Conservation (phyloP, 352 stramenopile species). For the Pelagophyceae sp. region DNA sequence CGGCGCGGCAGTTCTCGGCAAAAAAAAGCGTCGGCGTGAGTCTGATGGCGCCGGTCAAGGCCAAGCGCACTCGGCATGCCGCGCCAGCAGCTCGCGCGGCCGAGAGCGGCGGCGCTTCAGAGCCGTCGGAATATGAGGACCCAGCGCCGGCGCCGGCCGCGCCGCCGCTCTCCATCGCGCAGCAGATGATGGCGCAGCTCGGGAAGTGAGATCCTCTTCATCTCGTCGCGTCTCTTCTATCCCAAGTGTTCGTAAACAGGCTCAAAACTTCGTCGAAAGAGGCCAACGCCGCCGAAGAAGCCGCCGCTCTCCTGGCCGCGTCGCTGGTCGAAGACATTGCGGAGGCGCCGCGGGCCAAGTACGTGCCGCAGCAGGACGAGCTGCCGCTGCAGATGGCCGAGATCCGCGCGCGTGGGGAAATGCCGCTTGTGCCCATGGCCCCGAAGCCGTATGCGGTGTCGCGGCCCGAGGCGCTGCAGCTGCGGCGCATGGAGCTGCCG, state of each 20-base stretch:
- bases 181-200: slow-evolving; percentile 39
- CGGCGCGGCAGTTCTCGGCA: no score
- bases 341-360: background rate
- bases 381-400: slow-evolving; percentile 50
- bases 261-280: no score
- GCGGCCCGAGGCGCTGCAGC: slow-evolving; percentile 68
- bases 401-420: slow-evolving; percentile 27
- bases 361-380: slow-evolving; percentile 49
- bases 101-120: no score
- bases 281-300: no score
- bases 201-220: slow-evolving; percentile 28
- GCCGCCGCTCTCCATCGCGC: background rate
- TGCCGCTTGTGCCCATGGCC: no score
- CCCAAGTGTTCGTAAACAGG: no score
- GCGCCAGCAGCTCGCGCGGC: no score
- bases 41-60: no score
- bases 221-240: no score
- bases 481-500: slow-evolving; percentile 84
- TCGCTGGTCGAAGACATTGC: background rate
- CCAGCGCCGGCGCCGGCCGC: background rate
- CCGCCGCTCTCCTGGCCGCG: background rate
- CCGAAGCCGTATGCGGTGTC: background rate
- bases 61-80: no score
- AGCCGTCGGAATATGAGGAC: no score
- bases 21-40: no score